Evolutionary conservation across 306 rosid genomes (phyloP), one percentile per base, ranked within the genome.

Genomic region (Sindora glabra): DNA sequence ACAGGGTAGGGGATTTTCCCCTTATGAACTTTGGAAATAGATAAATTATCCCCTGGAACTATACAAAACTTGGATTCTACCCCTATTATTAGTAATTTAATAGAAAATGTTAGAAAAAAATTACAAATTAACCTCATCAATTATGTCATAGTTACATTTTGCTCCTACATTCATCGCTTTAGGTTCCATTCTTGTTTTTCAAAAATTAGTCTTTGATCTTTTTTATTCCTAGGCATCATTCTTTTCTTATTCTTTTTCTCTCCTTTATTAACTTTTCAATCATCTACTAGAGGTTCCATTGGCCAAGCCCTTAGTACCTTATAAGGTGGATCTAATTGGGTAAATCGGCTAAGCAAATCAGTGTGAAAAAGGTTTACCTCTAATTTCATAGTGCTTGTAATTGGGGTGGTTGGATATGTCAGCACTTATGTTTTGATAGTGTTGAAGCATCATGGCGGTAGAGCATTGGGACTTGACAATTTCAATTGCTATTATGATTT

Each of bases 291-390:
- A 56, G 6, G 71, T 79, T 38, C 67, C 33, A 6, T 50, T 25
- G 73, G 79, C 47, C 89, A 51, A 5, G 74, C 18, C 68, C 83
- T 64, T 69, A 85, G 61, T 9, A 71, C 56, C 42, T 71, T 89
- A n/a, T 89, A 83, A 85, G 92, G 89, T 3, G 97, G 95, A 17
- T 70, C 79, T 39, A 70, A 54, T 22, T 89, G 95, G 97, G 97
- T 86, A 45, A 80, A 77, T 19, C 85, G 74, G 5, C 92, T 89
- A 10, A 75, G 77, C 4, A 83, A 81, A 49, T 89, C 95, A 2
- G 70, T 84, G 0, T 74, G 79, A 8, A 48, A 57, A 13, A 42
- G 15, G 12, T 68, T 86, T 5, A 2, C 45, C 19, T 70, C 85
- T 7, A 75, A 73, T 10, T 58, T 71, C 40, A 69, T 83, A 9